Base-by-base conservation (phyloP, 2,329 filamentous ascomycete species). In the Colletotrichum scovillei region DNA sequence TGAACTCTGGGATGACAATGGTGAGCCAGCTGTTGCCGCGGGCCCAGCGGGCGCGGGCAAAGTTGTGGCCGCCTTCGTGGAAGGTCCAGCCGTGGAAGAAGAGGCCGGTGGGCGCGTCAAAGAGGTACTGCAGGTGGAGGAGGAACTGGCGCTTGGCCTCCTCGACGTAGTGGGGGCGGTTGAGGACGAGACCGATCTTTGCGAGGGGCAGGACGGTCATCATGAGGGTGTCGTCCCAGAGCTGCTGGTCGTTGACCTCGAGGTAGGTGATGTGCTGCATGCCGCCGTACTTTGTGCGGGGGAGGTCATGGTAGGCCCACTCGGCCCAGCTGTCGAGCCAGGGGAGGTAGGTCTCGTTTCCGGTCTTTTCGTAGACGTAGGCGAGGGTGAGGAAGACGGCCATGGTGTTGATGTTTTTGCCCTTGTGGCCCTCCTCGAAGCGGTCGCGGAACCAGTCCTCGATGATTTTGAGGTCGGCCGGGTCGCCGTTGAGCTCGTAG, bases 371-470 rank as follows among this genome's bases (percentile, higher is more conserved):
- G 78, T 95, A 95, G n/a, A 95, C 86, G 78, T 91, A 91, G 0
- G 93, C 93, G 0, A 95, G 87, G 0, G 93, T 94, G 24, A 95
- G 84, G 81, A 95, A 94, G 0, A 91, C 91, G 14, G 92, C 91
- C 93, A 95, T 95, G 19, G 94, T 95, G 85, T 95, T 95, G 87
- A 95, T 95, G 81, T 95, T 95, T 81, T 95, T 95, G 52, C 92
- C 94, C 4, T 94, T 95, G 77, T 89, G 91, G 24, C 92, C 92
- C 68, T 91, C 91, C 0, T 87, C 87, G 74, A 95, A 92, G 9
- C 93, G 91, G 60, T 87, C 88, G 7, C 85, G 84, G 82, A 94
- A 95, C 94, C 94, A 96, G 70, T 89, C 87, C 78, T 93, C 88
- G 77, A 95, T 94, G 74, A 93, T 91, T 74, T 86, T 81, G 24